phyloP scores from a whole-genome alignment of 805 yeast species.

The Saturnispora serradocipensis region DNA sequence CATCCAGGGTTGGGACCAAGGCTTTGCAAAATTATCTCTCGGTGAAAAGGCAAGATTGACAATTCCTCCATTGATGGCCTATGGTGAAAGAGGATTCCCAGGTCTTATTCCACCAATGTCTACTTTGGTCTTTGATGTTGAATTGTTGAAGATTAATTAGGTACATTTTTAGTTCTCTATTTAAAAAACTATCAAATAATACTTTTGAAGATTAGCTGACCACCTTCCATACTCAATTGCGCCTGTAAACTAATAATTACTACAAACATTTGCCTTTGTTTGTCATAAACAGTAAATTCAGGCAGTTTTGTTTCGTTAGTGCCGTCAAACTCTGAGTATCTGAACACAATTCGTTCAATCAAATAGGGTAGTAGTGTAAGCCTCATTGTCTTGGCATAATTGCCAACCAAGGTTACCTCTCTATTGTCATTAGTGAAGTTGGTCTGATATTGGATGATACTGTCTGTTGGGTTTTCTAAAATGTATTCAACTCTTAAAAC shows the following conservation, averaged over 20 bases:
- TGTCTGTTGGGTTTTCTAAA: slow-evolving; percentile 68
- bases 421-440: slow-evolving; percentile 18
- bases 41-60: slow-evolving; percentile 92
- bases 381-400: slow-evolving; percentile 24
- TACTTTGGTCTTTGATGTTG: slow-evolving; percentile 80
- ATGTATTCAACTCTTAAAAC: slow-evolving; percentile 34
- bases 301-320: slow-evolving; percentile 38
- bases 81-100: slow-evolving; percentile 93
- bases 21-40: slow-evolving; percentile 82
- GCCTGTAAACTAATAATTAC: slow-evolving; percentile 39
- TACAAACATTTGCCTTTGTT: slow-evolving; percentile 55
- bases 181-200: neutral
- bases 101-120: slow-evolving; percentile 96
- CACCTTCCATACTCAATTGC: slow-evolving; percentile 20
- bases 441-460: slow-evolving; percentile 48
- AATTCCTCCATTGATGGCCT: slow-evolving; percentile 88
- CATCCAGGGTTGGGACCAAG: slow-evolving; percentile 94
- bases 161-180: neutral
- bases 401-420: slow-evolving; percentile 18
- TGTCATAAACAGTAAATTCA: slow-evolving; percentile 53
- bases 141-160: slow-evolving; percentile 50
- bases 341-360: slow-evolving; percentile 36
- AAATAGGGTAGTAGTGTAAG: slow-evolving; percentile 58
- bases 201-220: slow-evolving; percentile 16
- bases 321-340: slow-evolving; percentile 24